Evolutionary conservation across 768 basidiomycete species (phyloP).

Genomic region (Tylopilus balloui): DNA sequence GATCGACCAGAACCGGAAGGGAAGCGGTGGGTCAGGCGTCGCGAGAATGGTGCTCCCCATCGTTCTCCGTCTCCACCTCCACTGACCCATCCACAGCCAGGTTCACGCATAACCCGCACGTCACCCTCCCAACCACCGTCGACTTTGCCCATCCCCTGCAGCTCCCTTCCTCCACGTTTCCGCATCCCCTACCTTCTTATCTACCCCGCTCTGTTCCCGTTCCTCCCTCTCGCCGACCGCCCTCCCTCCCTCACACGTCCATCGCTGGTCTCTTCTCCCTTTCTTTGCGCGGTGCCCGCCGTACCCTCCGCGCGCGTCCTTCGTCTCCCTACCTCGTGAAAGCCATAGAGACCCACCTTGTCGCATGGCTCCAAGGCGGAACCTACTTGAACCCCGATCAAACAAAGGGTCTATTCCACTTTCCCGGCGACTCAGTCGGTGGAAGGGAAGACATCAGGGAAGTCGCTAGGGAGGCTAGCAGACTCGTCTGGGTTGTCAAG

Average conservation of each 20-base stretch:
- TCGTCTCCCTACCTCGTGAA: conserved; percentile 54
- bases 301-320: conserved; percentile 53
- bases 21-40: conserved; percentile 71
- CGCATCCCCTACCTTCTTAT: conserved; percentile 67
- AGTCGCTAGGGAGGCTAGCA: conserved; percentile 57
- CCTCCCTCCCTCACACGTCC: conserved; percentile 48
- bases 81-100: conserved; percentile 42
- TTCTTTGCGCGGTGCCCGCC: conserved; percentile 70
- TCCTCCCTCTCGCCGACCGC: conserved; percentile 41
- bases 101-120: conserved; percentile 70
- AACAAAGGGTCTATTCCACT: conserved; percentile 19
- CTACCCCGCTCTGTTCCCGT: conserved; percentile 57
- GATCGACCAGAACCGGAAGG: conserved; percentile 64
- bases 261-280: conserved; percentile 74
- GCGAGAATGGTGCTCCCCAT: conserved; percentile 61
- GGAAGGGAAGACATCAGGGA: conserved; percentile 56
- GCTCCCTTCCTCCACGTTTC: conserved; percentile 55
- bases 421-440: conserved; percentile 47
- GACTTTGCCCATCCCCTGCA: conserved; percentile 51
- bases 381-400: conserved; percentile 52
- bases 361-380: conserved; percentile 61
- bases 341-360: conserved; percentile 63
- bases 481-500: conserved; percentile 67
- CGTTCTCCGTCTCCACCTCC: background rate
- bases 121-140: conserved; percentile 53